Base-by-base conservation (phyloP, 2,329 filamentous ascomycete genomes). In the Metarhizium humberi region DNA sequence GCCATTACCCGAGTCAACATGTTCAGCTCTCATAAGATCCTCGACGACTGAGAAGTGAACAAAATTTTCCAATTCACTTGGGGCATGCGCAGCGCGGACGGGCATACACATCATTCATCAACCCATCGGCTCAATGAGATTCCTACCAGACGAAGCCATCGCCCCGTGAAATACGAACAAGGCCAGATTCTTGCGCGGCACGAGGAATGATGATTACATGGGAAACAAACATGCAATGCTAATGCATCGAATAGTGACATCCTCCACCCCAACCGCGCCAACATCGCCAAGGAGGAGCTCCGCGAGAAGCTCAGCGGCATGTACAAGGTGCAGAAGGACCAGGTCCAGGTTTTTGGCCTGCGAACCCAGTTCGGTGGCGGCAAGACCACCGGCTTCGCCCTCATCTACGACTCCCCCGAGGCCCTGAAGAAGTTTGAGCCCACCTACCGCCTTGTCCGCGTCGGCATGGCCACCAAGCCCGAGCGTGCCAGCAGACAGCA, bases 351-450 rank as follows among this genome's bases (percentile, higher is more conserved):
- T 77, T 99, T 99, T 76, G 94, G 94, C 73, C 91, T 99, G 78
- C 89, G 90, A 78, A 99, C 94, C 69, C 92, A 97, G 77, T 99
- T 88, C 76, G 94, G 94, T 92, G 94, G 94, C 75, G 94, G 94
- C 84, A 99, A 99, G 88, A 96, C 90, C 77, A 97, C 92, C 66
- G 94, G 94, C 71, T 99, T 99, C 75, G 94, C 91, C 66, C 90
- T 97, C 71, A 84, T 99, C 81, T 99, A 99, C 86, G 94, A 99
- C 80, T 95, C 90, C 66, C 81, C 85, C 73, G 94, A 99, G 84
- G 90, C 92, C 71, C 87, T 99, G 87, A 96, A 96, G 90, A 97
- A 97, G 81, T 99, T 97, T 78, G 94, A 99, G 86, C 94, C 94
- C 70, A 87, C 88, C 79, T 96, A 96, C 88, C 87, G 94, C 78